Evolutionary conservation across 768 basidiomycete genomes (phyloP).

Genomic region (Tricholoma hemisulphureum): DNA sequence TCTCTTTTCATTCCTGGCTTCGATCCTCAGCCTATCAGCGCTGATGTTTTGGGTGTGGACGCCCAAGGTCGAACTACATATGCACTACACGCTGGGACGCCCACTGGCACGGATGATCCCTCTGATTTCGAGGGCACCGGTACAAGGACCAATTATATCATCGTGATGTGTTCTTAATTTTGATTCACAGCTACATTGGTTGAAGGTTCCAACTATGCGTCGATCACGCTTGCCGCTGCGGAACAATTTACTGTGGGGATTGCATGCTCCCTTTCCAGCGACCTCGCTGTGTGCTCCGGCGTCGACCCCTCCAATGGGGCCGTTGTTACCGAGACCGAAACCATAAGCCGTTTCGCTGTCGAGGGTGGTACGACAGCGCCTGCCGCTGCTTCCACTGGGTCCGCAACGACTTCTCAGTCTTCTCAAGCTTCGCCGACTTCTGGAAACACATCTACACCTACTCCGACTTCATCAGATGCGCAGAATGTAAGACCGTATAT

Average conservation of each 20-base stretch:
- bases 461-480: slow-evolving; percentile 13
- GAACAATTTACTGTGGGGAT: slow-evolving; percentile 15
- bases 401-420: slow-evolving; percentile 2
- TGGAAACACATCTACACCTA: slow-evolving; percentile 13
- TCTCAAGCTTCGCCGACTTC: slow-evolving; percentile 16
- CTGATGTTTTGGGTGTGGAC: slow-evolving; percentile 26
- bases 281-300: slow-evolving; percentile 23
- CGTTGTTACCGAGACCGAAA: slow-evolving; percentile 18
- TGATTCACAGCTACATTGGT: slow-evolving; percentile 25
- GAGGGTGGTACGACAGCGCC: slow-evolving; percentile 18
- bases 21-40: slow-evolving; percentile 27
- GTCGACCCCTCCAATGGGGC: slow-evolving; percentile 11
- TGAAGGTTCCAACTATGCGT: slow-evolving; percentile 22
- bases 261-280: slow-evolving; percentile 17
- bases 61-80: slow-evolving; percentile 27
- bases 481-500: slow-evolving; percentile 6
- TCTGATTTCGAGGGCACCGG: slow-evolving; percentile 22
- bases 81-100: slow-evolving; percentile 20
- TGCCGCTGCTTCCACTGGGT: not conserved
- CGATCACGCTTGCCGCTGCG: slow-evolving; percentile 17
- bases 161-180: not conserved
- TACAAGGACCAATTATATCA: slow-evolving; percentile 1
- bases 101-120: too few relatives aligned
- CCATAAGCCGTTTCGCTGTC: slow-evolving; percentile 10
- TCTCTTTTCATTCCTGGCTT: slow-evolving; percentile 25